Evolutionary conservation across 2,329 filamentous ascomycete genomes (phyloP), one percentile per base, ranked within the genome.

Genomic region (Volutella citrinella): DNA sequence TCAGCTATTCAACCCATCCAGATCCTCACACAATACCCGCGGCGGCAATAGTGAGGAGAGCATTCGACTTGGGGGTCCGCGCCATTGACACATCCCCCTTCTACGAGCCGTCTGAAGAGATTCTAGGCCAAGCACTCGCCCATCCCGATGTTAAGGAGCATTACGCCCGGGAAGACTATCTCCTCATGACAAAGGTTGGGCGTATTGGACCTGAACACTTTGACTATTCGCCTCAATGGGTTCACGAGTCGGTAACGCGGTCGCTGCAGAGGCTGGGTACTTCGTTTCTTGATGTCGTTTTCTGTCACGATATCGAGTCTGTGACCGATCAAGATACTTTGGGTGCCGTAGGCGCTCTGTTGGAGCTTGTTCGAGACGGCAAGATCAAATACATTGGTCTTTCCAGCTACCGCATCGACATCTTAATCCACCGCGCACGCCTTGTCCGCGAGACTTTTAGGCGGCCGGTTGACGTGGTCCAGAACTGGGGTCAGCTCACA

Each of bases 171-270:
- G 32, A 35, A 17, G 27, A 27, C 14, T 29, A 29, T 20, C 19
- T 30, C 5, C 32, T 35, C 26, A 35, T 35, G 19, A 35, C 32
- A n/a, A 35, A 35, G 18, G 32, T 27, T 11, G 32, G 32, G 2
- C 32, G 32, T 20, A 30, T 35, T 23, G 26, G 15, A 15, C 19
- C 19, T 13, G 30, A 35, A 8, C 10, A 28, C 19, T 35, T 35
- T 19, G 32, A 35, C 32, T 35, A 35, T n/a, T 35, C 32, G 3
- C 32, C 25, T 10, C 16, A 14, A 16, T 27, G 21, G n/a, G 20
- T 35, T 12, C 26, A 17, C 7, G 20, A 28, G 12, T 35, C 32
- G 21, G 32, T 35, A 12, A 19, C 20, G 5, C 32, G 26, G 12
- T 35, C 32, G 10, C 26, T 35, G 12, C 19, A 18, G 14, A 21